A percentile compares a stretch with the other conserved stretches of the same genome.
Conservation (phyloP, 1,284 basidiomycete genomes). For the Ustilago sp. region DNA sequence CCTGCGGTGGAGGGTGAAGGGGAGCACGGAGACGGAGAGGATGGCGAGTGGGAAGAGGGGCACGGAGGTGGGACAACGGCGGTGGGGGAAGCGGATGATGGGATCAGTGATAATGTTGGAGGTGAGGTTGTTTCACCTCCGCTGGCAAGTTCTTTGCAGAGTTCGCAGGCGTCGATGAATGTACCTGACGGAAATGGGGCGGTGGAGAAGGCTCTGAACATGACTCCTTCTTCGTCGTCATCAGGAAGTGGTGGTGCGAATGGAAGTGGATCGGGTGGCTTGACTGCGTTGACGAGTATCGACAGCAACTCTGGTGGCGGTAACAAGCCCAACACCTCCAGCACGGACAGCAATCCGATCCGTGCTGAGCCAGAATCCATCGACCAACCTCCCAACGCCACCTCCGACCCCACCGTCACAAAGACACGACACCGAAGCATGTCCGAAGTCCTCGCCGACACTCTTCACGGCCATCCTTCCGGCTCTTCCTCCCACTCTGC, state of each 20-base stretch:
- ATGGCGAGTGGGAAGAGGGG: constrained; percentile 5
- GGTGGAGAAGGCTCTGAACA: not conserved
- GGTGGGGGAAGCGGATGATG: constrained; percentile 14
- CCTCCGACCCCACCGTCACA: not conserved
- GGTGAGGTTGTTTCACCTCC: constrained; percentile 34
- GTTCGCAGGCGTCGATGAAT: constrained; percentile 14
- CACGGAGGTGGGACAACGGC: not conserved
- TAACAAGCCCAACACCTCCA: not conserved
- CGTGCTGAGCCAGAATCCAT: constrained; percentile 24
- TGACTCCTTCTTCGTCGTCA: constrained; percentile 9
- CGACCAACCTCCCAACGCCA: constrained; percentile 9
- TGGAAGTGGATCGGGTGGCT: not conserved
- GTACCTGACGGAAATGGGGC: not conserved
- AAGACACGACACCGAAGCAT: constrained; percentile 25
- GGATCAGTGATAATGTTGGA: constrained; percentile 30
- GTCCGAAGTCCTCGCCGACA: constrained; percentile 32
- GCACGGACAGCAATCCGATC: not conserved
- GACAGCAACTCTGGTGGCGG: no score
- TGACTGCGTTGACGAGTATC: constrained; percentile 13
- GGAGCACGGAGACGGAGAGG: not conserved
- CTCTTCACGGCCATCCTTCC: constrained; percentile 23
- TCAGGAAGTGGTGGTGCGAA: not conserved
- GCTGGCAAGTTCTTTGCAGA: constrained; percentile 18
- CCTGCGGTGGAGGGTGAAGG: constrained; percentile 26
- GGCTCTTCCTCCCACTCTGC: constrained; percentile 1